Evolutionary conservation across 2,329 filamentous ascomycete genomes (phyloP), one percentile per base, ranked within the genome.

Genomic region (Monosporascus sp.): DNA sequence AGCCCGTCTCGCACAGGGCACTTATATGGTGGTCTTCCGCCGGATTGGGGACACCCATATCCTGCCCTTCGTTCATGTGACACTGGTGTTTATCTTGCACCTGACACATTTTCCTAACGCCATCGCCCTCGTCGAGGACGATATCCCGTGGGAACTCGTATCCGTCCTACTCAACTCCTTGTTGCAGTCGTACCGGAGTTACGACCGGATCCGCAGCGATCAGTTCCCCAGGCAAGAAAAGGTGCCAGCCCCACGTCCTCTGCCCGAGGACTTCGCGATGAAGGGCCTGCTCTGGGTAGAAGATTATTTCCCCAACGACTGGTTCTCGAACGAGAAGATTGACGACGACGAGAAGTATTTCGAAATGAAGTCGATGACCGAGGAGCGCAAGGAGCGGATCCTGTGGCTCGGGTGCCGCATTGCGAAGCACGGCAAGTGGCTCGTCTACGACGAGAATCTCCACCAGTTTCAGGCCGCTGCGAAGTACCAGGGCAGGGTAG

Each of bases 201-300:
- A 68, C 45, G 58, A 63, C 4, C 64, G 73, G 26, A 69, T 82
- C 55, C 69, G 71, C 35, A 71, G 63, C 31, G 66, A 63, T 1
- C 62, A 69, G 0, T 84, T 88, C 53, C 80, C 81, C 0, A 63
- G 69, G 1, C 71, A 72, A 2, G 73, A 73, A 2, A 72, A 71
- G 40, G 68, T 74, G 31, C 68, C 70, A 1, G 65, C 74, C 0
- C 74, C 74, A 1, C 72, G 77, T 1, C 86, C 87, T 0, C 65
- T 91, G 0, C 85, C 86, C 0, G 88, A 91, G 48, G 88, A 91
- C 55, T 89, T 82, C 58, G 76, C 80, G 0, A 77, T 89, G 52
- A 76, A 85, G 1, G 87, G 87, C 0, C 70, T 88, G 1, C 65
- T 84, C 2, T 89, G 83, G 73, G 73, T 78, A 0, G 75, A 82